Percentiles rank a stretch among this genome's conserved stretches.
These are phyloP conservation scores for Xylaria sp. DNA, from an alignment of 2,329 filamentous ascomycete species.

Conservation along the genomic window DNA sequence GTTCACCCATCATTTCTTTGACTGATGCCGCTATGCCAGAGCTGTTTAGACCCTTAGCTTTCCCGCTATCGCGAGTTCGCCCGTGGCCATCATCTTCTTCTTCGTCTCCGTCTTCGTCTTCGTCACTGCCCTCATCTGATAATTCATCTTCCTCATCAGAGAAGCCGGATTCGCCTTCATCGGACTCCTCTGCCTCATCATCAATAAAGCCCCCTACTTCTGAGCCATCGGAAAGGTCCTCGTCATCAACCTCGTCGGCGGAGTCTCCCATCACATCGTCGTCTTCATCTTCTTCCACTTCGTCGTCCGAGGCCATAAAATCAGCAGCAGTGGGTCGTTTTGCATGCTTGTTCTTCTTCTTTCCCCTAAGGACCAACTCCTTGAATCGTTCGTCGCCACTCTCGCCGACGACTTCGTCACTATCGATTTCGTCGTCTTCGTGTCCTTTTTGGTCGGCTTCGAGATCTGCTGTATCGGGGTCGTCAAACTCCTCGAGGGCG, in stretches of 20 bases:
- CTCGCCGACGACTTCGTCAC: slow-evolving; percentile 77
- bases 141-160: slow-evolving; percentile 26
- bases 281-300: slow-evolving; percentile 33
- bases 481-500: slow-evolving; percentile 56
- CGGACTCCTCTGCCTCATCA: slow-evolving; percentile 38
- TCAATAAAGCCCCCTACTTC: slow-evolving; percentile 33
- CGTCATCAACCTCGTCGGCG: slow-evolving; percentile 36
- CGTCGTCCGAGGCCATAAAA: slow-evolving; percentile 62
- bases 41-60: slow-evolving; percentile 47
- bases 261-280: slow-evolving; percentile 30
- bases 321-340: slow-evolving; percentile 64
- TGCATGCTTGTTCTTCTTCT: slow-evolving; percentile 47
- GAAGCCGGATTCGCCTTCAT: slow-evolving; percentile 22
- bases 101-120: slow-evolving; percentile 45
- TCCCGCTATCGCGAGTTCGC: slow-evolving; percentile 47
- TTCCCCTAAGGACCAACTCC: slow-evolving; percentile 73
- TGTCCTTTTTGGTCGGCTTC: slow-evolving; percentile 59
- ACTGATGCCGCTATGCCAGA: slow-evolving; percentile 64
- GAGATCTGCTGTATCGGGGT: slow-evolving; percentile 66
- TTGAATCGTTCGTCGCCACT: slow-evolving; percentile 87
- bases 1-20: slow-evolving; percentile 76
- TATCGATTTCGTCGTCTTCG: slow-evolving; percentile 70
- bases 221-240: slow-evolving; percentile 35
- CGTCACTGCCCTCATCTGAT: slow-evolving; percentile 23
- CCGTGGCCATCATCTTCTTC: slow-evolving; percentile 40